phyloP scores from a whole-genome alignment of 495 filamentous ascomycete genomes.

The Trichoderma orchidacearum region DNA sequence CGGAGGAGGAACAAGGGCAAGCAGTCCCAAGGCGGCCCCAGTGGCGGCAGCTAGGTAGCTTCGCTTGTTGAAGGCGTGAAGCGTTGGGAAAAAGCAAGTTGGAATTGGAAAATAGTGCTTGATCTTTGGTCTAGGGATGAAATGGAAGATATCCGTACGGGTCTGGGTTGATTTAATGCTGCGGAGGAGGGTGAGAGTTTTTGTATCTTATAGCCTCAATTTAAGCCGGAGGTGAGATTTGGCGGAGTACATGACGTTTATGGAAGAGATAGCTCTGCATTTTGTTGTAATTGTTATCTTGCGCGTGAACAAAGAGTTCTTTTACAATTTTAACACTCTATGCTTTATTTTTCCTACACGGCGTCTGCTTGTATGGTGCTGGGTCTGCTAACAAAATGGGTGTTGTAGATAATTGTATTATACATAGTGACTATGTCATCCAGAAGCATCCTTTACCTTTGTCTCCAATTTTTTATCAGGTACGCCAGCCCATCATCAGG shows the following conservation, averaged over 20 bases:
- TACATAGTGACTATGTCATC: too few relatives aligned
- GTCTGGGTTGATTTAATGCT: not conserved
- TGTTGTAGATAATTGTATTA: too few relatives aligned
- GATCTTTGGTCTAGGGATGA: not conserved
- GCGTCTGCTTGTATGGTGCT: too few relatives aligned
- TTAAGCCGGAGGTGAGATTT: not conserved
- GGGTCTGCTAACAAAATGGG: too few relatives aligned
- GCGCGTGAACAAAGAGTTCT: too few relatives aligned
- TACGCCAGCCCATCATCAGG: not conserved
- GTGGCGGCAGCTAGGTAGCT: not conserved
- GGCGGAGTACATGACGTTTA: not conserved
- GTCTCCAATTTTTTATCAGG: not conserved
- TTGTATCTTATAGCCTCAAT: not conserved
- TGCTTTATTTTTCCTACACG: too few relatives aligned
- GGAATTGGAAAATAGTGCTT: not conserved
- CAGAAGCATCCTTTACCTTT: too few relatives aligned
- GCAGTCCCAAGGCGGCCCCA: not conserved
- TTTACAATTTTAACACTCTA: too few relatives aligned
- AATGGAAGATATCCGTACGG: not conserved
- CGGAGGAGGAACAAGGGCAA: not conserved
- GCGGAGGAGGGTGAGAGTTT: not conserved
- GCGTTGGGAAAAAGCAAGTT: not conserved
- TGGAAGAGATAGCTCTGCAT: too few relatives aligned
- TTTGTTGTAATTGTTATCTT: too few relatives aligned
- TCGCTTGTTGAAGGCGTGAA: not conserved